Conservation (phyloP, 371 early-diverging fungal genomes). For the Dichotomocladium elegans region DNA sequence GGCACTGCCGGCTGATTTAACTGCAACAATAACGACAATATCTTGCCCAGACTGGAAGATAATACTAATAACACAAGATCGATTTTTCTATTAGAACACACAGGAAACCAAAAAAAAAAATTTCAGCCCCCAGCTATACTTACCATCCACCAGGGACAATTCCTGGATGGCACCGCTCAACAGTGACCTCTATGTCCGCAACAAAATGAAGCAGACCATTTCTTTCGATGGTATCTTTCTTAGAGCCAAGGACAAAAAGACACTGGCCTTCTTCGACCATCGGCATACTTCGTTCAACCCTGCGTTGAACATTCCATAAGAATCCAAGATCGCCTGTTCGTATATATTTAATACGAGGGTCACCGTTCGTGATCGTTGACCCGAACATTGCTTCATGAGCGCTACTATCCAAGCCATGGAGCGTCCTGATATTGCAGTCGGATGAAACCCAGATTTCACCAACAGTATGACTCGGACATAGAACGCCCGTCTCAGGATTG, state of each 20-base stretch:
- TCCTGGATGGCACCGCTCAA: slow-evolving; percentile 58
- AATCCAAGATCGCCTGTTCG: slow-evolving; percentile 87
- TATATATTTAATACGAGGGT: slow-evolving; percentile 64
- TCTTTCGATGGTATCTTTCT: slow-evolving; percentile 67
- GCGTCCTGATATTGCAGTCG: slow-evolving; percentile 54
- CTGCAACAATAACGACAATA: slow-evolving; percentile 49
- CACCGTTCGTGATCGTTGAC: slow-evolving; percentile 59
- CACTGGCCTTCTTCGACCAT: slow-evolving; percentile 60
- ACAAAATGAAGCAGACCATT: slow-evolving; percentile 73
- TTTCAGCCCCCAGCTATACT: background rate
- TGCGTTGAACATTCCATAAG: slow-evolving; percentile 61
- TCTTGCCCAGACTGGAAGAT: slow-evolving; percentile 52
- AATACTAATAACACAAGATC: slow-evolving; percentile 21
- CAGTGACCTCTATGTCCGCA: slow-evolving; percentile 68
- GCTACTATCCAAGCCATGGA: slow-evolving; percentile 26
- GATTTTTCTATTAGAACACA: background rate
- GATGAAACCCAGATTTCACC: slow-evolving; percentile 90
- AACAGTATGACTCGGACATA: slow-evolving; percentile 67
- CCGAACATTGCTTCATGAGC: slow-evolving; percentile 27
- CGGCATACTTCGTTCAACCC: slow-evolving; percentile 31
- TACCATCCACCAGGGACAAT: slow-evolving; percentile 52
- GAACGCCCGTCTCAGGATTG: slow-evolving; percentile 63
- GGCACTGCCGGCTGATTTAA: slow-evolving; percentile 46
- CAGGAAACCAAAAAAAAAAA: too few species aligned
- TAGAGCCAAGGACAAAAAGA: slow-evolving; percentile 75